Conservation (phyloP, 1,139 yeast species). For the Trichomonascaceae sp. region DNA sequence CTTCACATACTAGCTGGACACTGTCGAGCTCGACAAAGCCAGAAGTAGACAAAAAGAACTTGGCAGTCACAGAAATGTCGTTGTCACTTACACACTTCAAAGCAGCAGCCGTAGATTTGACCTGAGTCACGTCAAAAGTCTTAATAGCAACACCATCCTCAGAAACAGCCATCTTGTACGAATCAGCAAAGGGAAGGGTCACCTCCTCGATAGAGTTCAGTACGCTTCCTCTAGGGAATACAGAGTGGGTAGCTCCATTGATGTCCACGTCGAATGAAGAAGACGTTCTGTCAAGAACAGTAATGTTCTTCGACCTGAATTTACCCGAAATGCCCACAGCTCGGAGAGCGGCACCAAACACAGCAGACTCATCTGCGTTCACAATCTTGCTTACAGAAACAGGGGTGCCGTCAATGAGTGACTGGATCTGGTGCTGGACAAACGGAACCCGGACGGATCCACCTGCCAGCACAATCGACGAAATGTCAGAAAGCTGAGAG, state of each 20-base stretch:
- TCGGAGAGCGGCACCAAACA: constrained; percentile 73
- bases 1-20: constrained; percentile 1
- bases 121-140: constrained; percentile 20
- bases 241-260: constrained; percentile 3
- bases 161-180: constrained; percentile 33
- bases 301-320: constrained; percentile 49
- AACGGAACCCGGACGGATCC: constrained; percentile 90
- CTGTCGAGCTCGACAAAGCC: constrained; percentile 19
- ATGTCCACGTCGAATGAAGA: constrained; percentile 26
- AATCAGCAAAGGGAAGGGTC: constrained; percentile 12
- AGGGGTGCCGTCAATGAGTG: constrained; percentile 36
- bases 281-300: constrained; percentile 42
- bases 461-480: constrained; percentile 72
- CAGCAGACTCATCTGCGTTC: constrained; percentile 93
- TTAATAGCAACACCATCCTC: constrained; percentile 44
- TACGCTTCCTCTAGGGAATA: constrained; percentile 22
- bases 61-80: constrained; percentile 15
- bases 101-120: constrained; percentile 13
- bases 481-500: constrained; percentile 26
- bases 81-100: constrained; percentile 14
- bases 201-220: constrained; percentile 11
- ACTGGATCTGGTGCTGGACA: constrained; percentile 43
- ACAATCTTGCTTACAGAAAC: constrained; percentile 61
- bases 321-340: constrained; percentile 55
- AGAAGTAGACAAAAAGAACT: constrained; percentile 15